These are phyloP conservation scores for Heliamphora pulchella DNA, from an alignment of 179 eudicot species.

Conservation along the genomic window DNA sequence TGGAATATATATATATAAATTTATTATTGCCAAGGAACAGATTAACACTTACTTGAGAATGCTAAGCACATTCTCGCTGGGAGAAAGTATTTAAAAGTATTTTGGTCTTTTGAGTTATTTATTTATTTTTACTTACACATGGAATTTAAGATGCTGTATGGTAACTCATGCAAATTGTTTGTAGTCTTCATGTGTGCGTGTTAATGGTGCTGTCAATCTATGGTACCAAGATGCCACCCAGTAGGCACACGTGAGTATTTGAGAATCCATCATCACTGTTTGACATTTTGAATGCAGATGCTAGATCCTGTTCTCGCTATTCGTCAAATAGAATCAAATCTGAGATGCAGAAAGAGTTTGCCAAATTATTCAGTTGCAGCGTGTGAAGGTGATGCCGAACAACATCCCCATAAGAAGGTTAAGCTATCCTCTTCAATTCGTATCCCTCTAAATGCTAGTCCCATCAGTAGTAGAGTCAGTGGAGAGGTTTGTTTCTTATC, in stretches of 20 bases:
- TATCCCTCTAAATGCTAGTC: neutral
- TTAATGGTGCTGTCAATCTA: neutral
- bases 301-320: constrained; percentile 45
- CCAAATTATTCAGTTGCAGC: constrained; percentile 15
- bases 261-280: neutral
- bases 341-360: constrained; percentile 27
- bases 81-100: too few relatives aligned
- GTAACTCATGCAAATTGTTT: neutral
- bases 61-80: too few relatives aligned
- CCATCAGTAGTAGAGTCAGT: constrained; percentile 9
- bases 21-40: neutral
- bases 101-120: too few relatives aligned
- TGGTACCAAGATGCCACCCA: neutral
- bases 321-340: constrained; percentile 36
- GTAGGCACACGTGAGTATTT: neutral
- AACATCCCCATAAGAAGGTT: constrained; percentile 39
- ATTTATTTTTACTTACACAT: neutral
- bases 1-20: neutral
- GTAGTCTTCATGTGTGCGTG: neutral
- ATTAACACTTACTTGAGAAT: neutral
- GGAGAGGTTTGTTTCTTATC: constrained; percentile 15
- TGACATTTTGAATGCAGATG: constrained; percentile 38
- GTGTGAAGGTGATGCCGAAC: constrained; percentile 17
- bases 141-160: neutral
- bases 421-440: constrained; percentile 28